Evolutionary conservation across 1,284 basidiomycete species (phyloP), one percentile per base, ranked within the genome.

Genomic region (Malassezia sympodialis): DNA sequence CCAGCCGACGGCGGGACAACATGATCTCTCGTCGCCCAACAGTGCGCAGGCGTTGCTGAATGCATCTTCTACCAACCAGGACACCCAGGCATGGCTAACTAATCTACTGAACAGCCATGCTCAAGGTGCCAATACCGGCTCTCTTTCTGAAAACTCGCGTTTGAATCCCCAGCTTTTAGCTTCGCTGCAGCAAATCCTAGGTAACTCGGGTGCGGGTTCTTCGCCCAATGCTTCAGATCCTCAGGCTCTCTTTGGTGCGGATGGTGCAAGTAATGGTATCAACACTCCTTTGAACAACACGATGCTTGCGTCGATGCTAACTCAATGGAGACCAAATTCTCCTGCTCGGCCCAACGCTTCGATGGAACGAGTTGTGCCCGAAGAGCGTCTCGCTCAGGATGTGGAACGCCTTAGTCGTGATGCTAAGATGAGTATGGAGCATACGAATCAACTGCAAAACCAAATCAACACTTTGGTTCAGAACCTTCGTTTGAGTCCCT

Each of bases 391-490:
- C 71, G 31, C 54, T 62, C 60, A 51, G 3, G 72, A 76, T 42
- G 68, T 84, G 14, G 78, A 83, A 41, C 81, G 81, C 60, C 77
- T 80, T 2, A 86, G 39, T 26, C 26, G 19, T n/a, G 60, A 80
- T 46, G 79, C 86, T 0, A 69, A 80, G 24, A 84, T 83, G 55
- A 84, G 89, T 44, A 82, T 83, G 50, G 79, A 79, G 42, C 85
- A 88, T 54, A 84, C 89, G 26, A 82, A 85, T 58, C 80, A 81
- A 40, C 76, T 90, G 50, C 83, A 86, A 63, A 79, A 78, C 32
- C 83, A 81, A 60, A 84, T 90, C 59, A 82, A 87, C 57, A 81
- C 81, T 11, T 78, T 90, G 34, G 84, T 89, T 42, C 79, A 83
- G 65, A 81, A 80, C 50, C 79, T 86, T 53, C 85, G 85, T 1